Percentiles rank a stretch among this genome's conserved stretches.
These are phyloP conservation scores for Aspergillus felis DNA, from an alignment of 2,329 filamentous ascomycete genomes.

Conservation along the genomic window DNA sequence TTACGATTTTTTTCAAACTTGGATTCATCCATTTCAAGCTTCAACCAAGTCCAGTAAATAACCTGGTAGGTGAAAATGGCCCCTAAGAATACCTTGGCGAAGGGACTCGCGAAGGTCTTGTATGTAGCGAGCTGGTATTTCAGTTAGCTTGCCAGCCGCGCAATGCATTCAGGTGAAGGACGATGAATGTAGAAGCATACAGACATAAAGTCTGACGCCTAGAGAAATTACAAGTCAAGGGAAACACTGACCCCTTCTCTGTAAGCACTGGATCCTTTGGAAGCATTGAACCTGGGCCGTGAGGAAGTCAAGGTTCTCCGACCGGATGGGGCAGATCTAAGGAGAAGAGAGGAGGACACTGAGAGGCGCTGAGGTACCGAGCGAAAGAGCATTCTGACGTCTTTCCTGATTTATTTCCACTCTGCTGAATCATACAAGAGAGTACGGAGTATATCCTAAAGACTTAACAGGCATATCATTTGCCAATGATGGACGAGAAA, in stretches of 20 bases:
- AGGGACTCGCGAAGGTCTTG: constrained; percentile 38
- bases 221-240: neutral
- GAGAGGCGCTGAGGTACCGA: neutral
- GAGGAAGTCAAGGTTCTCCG: constrained; percentile 14
- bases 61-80: constrained; percentile 48
- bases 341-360: neutral
- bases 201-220: neutral
- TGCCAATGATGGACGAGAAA: neutral
- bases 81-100: constrained; percentile 47
- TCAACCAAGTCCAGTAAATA: constrained; percentile 46
- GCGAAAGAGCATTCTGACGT: constrained; percentile 5
- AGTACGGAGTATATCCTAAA: neutral
- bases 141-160: neutral
- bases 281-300: constrained; percentile 1
- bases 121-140: constrained; percentile 36
- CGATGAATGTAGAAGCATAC: neutral
- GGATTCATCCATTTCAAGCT: constrained; percentile 44
- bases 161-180: neutral
- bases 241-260: constrained; percentile 27
- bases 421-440: neutral
- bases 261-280: constrained; percentile 14
- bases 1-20: constrained; percentile 41
- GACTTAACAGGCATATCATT: neutral
- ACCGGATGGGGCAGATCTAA: neutral
- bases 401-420: neutral